These are phyloP conservation scores for Narthecium ossifragum DNA, from an alignment of 106 monocot species.

Conservation along the genomic window DNA sequence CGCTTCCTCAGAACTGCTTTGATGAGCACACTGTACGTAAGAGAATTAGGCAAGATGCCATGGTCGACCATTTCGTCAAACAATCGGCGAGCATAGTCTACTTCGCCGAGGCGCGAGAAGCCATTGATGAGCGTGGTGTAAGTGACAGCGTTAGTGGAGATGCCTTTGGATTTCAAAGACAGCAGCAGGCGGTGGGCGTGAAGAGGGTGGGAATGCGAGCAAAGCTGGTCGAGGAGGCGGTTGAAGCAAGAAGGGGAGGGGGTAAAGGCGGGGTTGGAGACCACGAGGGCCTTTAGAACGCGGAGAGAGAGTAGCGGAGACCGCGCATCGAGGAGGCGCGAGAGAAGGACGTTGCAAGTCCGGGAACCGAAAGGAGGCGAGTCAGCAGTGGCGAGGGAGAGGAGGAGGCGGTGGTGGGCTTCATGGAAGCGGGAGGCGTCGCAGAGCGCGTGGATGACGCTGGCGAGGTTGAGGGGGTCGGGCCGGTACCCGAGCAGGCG, in stretches of 20 bases:
- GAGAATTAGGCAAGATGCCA: slow-evolving; percentile 54
- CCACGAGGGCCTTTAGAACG: slow-evolving; percentile 27
- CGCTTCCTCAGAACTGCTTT: slow-evolving; percentile 51
- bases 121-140: slow-evolving; percentile 71
- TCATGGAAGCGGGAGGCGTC: slow-evolving; percentile 44
- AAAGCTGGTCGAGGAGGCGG: slow-evolving; percentile 53
- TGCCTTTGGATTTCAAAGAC: slow-evolving; percentile 33
- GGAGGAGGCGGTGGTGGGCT: slow-evolving; percentile 70
- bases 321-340: slow-evolving; percentile 55
- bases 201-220: slow-evolving; percentile 10
- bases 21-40: slow-evolving; percentile 56
- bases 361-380: slow-evolving; percentile 24
- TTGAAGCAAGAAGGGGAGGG: slow-evolving; percentile 66
- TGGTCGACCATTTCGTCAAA: slow-evolving; percentile 62
- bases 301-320: slow-evolving; percentile 47
- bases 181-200: slow-evolving; percentile 25
- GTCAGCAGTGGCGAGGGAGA: slow-evolving; percentile 34
- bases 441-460: slow-evolving; percentile 63
- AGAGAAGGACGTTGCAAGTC: slow-evolving; percentile 44
- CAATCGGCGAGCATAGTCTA: slow-evolving; percentile 38
- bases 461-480: slow-evolving; percentile 31
- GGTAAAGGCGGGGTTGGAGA: slow-evolving; percentile 31
- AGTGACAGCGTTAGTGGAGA: slow-evolving; percentile 37
- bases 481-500: slow-evolving; percentile 51
- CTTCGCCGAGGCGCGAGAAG: slow-evolving; percentile 25